These are phyloP conservation scores for Ceratobasidium sp. DNA, from an alignment of 1,284 basidiomycete genomes.

Conservation along the genomic window DNA sequence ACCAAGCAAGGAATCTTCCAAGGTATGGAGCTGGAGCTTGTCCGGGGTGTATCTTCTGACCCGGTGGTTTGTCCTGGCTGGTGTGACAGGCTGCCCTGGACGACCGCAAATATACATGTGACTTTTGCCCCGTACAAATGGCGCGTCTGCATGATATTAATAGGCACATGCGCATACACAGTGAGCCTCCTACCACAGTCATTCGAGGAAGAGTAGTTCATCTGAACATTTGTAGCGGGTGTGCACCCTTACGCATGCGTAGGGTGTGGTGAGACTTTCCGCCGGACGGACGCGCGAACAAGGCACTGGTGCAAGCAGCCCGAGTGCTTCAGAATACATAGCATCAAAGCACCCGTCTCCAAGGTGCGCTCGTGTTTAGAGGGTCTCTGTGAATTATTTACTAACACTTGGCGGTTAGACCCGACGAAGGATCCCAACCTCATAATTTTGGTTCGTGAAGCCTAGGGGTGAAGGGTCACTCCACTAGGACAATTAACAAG, in stretches of 20 bases:
- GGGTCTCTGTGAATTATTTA: background rate
- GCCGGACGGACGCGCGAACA: slow-evolving; percentile 34
- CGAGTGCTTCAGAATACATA: slow-evolving; percentile 40
- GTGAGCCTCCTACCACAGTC: slow-evolving; percentile 21
- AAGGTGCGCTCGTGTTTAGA: slow-evolving; percentile 7
- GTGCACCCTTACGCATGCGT: slow-evolving; percentile 40
- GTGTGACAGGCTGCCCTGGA: slow-evolving; percentile 14
- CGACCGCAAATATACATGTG: slow-evolving; percentile 35
- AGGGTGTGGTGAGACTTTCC: slow-evolving; percentile 40
- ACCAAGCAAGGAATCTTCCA: slow-evolving; percentile 32
- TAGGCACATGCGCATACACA: slow-evolving; percentile 41
- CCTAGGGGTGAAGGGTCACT: background rate
- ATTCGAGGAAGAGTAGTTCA: background rate
- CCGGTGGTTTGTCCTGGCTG: background rate
- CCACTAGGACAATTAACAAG: background rate
- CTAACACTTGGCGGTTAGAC: background rate
- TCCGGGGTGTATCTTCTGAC: background rate
- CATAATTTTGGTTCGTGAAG: background rate
- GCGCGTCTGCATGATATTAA: slow-evolving; percentile 39
- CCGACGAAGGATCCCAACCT: slow-evolving; percentile 35
- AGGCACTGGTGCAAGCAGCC: slow-evolving; percentile 41
- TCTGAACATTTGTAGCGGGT: slow-evolving; percentile 25
- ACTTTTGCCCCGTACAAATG: slow-evolving; percentile 40
- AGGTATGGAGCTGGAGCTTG: slow-evolving; percentile 8
- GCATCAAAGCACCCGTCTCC: slow-evolving; percentile 25